Percentiles rank a stretch among this genome's conserved stretches.
phyloP scores from a whole-genome alignment of 225 moss, liverwort and hornwort species.

The Takakia lepidozioides region DNA sequence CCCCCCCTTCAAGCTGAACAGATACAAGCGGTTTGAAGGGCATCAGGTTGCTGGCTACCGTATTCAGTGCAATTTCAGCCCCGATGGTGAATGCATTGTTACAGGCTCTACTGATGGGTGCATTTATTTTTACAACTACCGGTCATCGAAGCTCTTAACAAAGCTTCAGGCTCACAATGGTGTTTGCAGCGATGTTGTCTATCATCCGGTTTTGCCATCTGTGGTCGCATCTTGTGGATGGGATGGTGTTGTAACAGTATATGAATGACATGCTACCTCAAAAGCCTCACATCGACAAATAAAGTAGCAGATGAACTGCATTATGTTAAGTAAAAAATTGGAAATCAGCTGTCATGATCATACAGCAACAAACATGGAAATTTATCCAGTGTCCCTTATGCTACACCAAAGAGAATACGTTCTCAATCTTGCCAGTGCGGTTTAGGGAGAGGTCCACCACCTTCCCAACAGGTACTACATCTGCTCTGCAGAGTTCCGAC shows the following conservation, averaged over 20 bases:
- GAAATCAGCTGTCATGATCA: too few relatives aligned
- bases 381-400: too few relatives aligned
- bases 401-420: too few relatives aligned
- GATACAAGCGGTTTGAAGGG: conserved; percentile 68
- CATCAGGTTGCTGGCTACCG: conserved; percentile 89
- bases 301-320: too few relatives aligned
- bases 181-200: conserved; percentile 71
- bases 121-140: conserved; percentile 65
- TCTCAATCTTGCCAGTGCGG: too few relatives aligned
- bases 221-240: conserved; percentile 83
- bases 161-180: conserved; percentile 44
- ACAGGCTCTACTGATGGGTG: conserved; percentile 85
- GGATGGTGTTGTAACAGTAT: conserved; percentile 63
- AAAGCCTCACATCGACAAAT: too few relatives aligned
- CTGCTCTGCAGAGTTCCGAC: too few relatives aligned
- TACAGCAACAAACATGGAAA: too few relatives aligned
- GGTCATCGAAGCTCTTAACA: conserved; percentile 57
- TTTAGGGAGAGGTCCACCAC: too few relatives aligned
- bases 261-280: conserved; percentile 24
- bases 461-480: too few relatives aligned
- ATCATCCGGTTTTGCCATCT: conserved; percentile 78
- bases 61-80: conserved; percentile 85
- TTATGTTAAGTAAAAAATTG: too few relatives aligned
- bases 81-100: conserved; percentile 70
- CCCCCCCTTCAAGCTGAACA: conserved; percentile 83